Evolutionary conservation across 352 stramenopile genomes (phyloP).

Genomic region (Elongisporangium undulatum): DNA sequence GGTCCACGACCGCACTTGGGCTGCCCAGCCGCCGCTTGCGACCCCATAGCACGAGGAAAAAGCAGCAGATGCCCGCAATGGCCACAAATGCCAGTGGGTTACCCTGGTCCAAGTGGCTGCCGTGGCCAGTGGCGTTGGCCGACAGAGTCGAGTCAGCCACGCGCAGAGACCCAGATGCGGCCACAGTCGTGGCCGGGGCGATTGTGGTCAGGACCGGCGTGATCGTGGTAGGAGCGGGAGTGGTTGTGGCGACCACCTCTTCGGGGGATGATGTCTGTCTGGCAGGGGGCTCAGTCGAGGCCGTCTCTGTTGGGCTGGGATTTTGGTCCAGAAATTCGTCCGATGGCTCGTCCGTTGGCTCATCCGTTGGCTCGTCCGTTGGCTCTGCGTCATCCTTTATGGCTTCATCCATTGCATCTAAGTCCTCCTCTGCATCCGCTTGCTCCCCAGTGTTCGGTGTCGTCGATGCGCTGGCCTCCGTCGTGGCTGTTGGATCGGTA

Average conservation of each 20-base stretch:
- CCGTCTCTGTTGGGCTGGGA: constrained; percentile 4
- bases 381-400: neutral
- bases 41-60: constrained; percentile 52
- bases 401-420: neutral
- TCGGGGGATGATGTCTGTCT: neutral
- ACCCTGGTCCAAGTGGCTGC: constrained; percentile 25
- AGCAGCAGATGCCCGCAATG: constrained; percentile 40
- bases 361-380: constrained; percentile 1
- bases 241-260: neutral
- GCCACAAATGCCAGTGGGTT: constrained; percentile 41
- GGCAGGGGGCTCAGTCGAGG: neutral
- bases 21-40: constrained; percentile 32
- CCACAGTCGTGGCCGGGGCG: neutral
- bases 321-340: constrained; percentile 3
- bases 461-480: no score
- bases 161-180: constrained; percentile 16
- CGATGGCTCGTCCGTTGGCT: neutral
- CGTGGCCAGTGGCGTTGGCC: neutral
- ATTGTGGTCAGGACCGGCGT: neutral
- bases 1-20: constrained; percentile 3
- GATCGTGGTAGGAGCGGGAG: neutral
- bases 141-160: constrained; percentile 12
- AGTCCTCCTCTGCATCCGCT: constrained; percentile 5
- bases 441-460: neutral
- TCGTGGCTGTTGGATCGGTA: neutral